Conservation (phyloP, 2,329 filamentous ascomycete genomes). For the Trichothecium roseum region DNA sequence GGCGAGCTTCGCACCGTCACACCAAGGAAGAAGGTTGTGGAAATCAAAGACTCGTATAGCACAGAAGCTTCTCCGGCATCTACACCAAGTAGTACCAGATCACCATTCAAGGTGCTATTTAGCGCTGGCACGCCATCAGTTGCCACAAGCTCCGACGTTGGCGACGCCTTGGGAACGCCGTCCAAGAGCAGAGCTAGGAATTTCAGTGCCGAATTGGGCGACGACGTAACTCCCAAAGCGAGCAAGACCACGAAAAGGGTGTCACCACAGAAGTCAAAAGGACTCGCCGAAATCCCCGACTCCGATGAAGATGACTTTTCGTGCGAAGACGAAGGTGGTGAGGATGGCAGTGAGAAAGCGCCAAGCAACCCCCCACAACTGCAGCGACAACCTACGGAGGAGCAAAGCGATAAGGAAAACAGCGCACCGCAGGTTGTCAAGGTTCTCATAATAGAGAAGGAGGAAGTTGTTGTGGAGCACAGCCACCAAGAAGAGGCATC, state of each 20-base stretch:
- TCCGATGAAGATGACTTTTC: conserved; percentile 31
- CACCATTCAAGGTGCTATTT: conserved; percentile 5
- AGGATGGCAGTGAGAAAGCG: conserved; percentile 9
- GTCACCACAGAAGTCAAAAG: conserved; percentile 2
- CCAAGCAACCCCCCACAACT: neutral
- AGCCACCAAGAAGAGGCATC: neutral
- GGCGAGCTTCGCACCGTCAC: conserved; percentile 1
- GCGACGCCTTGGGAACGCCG: neutral
- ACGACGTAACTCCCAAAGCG: neutral
- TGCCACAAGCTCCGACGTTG: no score
- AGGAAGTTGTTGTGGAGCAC: conserved; percentile 1
- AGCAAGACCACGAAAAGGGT: neutral
- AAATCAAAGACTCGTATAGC: conserved; percentile 30
- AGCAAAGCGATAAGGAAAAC: conserved; percentile 1
- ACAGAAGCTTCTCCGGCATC: conserved; percentile 15
- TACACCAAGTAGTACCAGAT: conserved; percentile 12
- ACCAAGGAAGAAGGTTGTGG: conserved; percentile 23
- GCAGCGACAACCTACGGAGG: conserved; percentile 1
- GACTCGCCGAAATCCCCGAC: conserved; percentile 33
- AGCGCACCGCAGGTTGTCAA: conserved; percentile 1
- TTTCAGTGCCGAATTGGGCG: no score
- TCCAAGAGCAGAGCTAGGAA: conserved; percentile 1
- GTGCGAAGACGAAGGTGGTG: conserved; percentile 9
- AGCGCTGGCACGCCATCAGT: no score
- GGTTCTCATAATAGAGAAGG: conserved; percentile 1